Evolutionary conservation across 2,329 filamentous ascomycete genomes (phyloP), one percentile per base, ranked within the genome.

Genomic region (Biscogniauxia sp.): DNA sequence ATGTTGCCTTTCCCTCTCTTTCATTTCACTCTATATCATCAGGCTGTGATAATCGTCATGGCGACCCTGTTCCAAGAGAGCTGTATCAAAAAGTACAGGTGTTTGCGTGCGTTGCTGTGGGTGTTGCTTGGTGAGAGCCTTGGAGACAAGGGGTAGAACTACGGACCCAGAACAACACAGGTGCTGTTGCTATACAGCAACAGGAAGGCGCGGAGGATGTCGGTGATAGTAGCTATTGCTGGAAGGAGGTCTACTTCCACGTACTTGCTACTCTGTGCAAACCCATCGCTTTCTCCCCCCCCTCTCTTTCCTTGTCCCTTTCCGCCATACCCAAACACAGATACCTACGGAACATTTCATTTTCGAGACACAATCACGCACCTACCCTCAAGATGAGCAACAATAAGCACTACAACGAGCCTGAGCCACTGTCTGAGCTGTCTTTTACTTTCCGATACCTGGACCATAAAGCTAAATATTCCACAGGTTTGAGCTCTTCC

Each of bases 401-500:
- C 23, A 58, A 26, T 2, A 56, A 45, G 23, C 65, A 68, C 26
- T 58, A 53, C 57, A 67, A 67, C 41, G 61, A 61, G 50, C 19
- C 20, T 49, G 57, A 62, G 13, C 51, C 32, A 45, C 20, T 37
- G 60, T 63, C 56, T 53, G 57, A 58, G 50, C 17, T 41, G 62
- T 68, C 64, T 50, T 49, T 23, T 57, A 62, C 32, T 4, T 20
- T 53, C 52, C 11, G 20, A 45, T 58, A 28, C 52, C 6, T 45
- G 13, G 32, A 55, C 56, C 58, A 65, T 70, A 58, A 28, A 72
- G 68, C 61, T 68, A 58, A 57, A 56, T 26, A 2, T 1, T 6
- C 45, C 25, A 13, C 60, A 98, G 95, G 73, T 96, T 96, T 80
- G 95, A 98, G 82, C 86, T 96, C 54, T 98, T 97, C 80, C 80